Base-by-base conservation (phyloP, 1,284 basidiomycete species). In the Gastroboletus turbinatus region DNA sequence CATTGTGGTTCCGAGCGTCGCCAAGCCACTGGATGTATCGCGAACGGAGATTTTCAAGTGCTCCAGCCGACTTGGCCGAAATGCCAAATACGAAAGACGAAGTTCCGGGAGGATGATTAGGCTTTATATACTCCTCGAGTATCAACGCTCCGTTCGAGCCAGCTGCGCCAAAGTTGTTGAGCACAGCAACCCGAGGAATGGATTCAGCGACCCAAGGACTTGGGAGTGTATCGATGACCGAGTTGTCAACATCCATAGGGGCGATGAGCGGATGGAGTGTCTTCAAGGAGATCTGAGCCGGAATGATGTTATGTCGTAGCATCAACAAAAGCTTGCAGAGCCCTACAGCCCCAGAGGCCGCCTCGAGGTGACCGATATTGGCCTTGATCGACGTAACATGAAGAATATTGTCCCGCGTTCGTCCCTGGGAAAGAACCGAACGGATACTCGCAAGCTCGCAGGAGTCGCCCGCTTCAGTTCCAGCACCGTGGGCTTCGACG, bases 141-240 rank as follows among this genome's bases (percentile, higher is more conserved):
- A 90, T 52, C 14, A 87, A 61, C 0, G 85, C 81, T 1, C 78
- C 77, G 56, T 90, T 90, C 11, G 87, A 88, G 0, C 88, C 88
- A 21, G 87, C 78, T 0, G 87, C 87, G 19, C 88, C 88, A 60
- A 88, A 90, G 62, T 89, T 90, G 62, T 87, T 89, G 47, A 90
- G 72, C 19, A 89, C 62, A 1, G 85, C 86, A 5, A 84, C 60
- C 5, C 85, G 76, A 13, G 69, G 67, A 4, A 69, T 63, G 14
- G 73, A 64, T 11, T n/a, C 52, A 11, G 45, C 5, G 9, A 50
- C 45, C 86, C 87, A 88, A 2, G 72, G 63, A 0, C 67, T 61
- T 0, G 71, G 58, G 16, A 61, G 54, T 0, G 70, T 78, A 58
- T 80, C 73, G 52, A 90, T 87, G 32, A 77, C 52, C 1, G 76